Percentiles rank a stretch among this genome's conserved stretches.
Evolutionary conservation across 805 yeast species (phyloP).

Genomic region (Teunomyces kruisii): DNA sequence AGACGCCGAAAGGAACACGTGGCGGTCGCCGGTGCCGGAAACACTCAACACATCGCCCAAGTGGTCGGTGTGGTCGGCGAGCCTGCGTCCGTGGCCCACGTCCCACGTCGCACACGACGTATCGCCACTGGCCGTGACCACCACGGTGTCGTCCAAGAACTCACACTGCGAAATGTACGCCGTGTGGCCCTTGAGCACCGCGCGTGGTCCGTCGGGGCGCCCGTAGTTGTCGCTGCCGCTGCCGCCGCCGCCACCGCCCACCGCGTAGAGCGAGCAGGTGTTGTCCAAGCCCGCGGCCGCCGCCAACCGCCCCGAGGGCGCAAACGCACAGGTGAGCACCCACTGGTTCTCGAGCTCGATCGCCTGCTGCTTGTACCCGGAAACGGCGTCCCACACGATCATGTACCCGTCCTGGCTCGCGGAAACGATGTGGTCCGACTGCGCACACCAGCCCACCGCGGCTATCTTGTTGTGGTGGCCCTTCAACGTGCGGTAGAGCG

Average conservation of each 20-base stretch:
- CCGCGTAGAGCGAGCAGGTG: constrained; percentile 66
- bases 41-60: constrained; percentile 68
- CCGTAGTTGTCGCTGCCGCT: constrained; percentile 16
- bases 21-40: constrained; percentile 9
- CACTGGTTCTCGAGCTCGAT: constrained; percentile 74
- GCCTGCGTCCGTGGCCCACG: constrained; percentile 54
- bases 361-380: constrained; percentile 70
- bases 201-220: constrained; percentile 8
- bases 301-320: constrained; percentile 62
- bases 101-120: constrained; percentile 83
- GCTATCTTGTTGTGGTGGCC: constrained; percentile 78
- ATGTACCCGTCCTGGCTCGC: constrained; percentile 87
- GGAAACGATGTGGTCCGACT: constrained; percentile 59
- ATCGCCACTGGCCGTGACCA: constrained; percentile 80
- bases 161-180: constrained; percentile 78
- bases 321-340: constrained; percentile 72
- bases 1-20: constrained; percentile 58
- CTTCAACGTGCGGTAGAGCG: constrained; percentile 38
- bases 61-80: constrained; percentile 61
- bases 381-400: constrained; percentile 77
- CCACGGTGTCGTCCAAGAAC: constrained; percentile 52
- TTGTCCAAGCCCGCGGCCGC: constrained; percentile 87
- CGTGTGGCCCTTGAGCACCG: constrained; percentile 73
- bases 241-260: constrained; percentile 13
- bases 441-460: constrained; percentile 65